Percentiles rank a stretch among this genome's conserved stretches.
Conservation (phyloP, 345 rosid genomes). For the Camelina sativa region DNA sequence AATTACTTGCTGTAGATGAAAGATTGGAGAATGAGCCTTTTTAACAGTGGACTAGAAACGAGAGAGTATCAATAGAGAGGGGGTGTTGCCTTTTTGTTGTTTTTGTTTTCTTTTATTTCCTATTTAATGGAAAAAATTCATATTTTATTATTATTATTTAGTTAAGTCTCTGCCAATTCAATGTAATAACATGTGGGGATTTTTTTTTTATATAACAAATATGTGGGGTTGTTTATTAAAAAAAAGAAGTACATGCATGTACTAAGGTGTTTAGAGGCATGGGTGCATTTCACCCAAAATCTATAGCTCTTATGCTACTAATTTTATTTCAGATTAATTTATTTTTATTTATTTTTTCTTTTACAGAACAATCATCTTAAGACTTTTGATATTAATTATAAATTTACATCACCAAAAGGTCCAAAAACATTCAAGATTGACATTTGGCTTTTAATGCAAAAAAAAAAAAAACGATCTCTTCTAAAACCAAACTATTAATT, state of each 20-base stretch:
- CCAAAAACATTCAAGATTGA: not conserved
- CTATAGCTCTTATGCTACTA: not conserved
- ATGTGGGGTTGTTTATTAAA: not conserved
- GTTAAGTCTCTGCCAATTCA: not conserved
- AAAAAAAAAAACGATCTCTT: too few relatives aligned
- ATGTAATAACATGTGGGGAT: not conserved
- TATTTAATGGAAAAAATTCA: not conserved
- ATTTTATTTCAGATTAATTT: not conserved
- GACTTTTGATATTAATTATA: not conserved
- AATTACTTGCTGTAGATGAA: not conserved
- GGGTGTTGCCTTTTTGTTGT: not conserved
- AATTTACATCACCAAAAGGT: not conserved
- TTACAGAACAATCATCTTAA: not conserved
- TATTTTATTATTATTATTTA: not conserved
- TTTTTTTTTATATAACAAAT: not conserved
- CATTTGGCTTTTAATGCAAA: not conserved
- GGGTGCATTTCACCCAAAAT: too few relatives aligned
- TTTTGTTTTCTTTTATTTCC: not conserved
- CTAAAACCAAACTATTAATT: not conserved
- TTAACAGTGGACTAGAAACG: not conserved
- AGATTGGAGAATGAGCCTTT: not conserved
- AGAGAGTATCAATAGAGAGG: not conserved
- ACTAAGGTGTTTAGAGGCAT: too few relatives aligned
- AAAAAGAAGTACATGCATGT: not conserved
- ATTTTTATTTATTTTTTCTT: too few relatives aligned